Percentiles rank a stretch among this genome's conserved stretches.
Conservation (phyloP, 495 filamentous ascomycete genomes). For the Talaromyces nanjingensis region DNA sequence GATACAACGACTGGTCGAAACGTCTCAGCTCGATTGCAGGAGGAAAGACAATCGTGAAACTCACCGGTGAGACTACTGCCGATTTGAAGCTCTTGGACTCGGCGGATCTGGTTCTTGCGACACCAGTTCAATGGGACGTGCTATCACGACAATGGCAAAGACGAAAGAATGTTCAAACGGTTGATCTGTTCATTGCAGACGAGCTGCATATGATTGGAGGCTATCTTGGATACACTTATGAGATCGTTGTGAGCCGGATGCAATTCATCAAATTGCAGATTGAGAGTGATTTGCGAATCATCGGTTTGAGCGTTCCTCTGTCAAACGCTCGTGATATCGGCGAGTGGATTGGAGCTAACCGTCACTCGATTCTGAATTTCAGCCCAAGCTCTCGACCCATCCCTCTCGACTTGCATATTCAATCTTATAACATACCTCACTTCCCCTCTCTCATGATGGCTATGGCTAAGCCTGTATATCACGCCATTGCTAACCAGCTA, state of each 20-base stretch:
- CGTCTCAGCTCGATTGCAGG: conserved; percentile 66
- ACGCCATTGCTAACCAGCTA: conserved; percentile 67
- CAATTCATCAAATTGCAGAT: conserved; percentile 89
- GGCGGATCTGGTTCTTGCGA: conserved; percentile 88
- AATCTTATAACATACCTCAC: conserved; percentile 92
- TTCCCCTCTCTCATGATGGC: conserved; percentile 97
- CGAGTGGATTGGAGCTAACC: conserved; percentile 98
- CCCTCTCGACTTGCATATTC: conserved; percentile 88
- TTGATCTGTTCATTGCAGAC: conserved; percentile 91
- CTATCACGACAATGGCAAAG: conserved; percentile 93
- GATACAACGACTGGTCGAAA: conserved; percentile 75
- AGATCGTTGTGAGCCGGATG: conserved; percentile 95
- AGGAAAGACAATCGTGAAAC: conserved; percentile 88
- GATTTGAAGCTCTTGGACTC: conserved; percentile 85
- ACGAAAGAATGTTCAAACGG: conserved; percentile 86
- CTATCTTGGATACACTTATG: conserved; percentile 82
- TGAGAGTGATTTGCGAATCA: conserved; percentile 74
- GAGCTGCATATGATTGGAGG: conserved; percentile 96
- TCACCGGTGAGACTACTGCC: conserved; percentile 86
- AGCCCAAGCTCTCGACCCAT: conserved; percentile 83
- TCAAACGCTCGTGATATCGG: conserved; percentile 88
- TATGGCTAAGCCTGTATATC: conserved; percentile 91
- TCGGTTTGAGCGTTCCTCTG: conserved; percentile 87
- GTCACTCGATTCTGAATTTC: conserved; percentile 98
- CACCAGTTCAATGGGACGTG: conserved; percentile 91